Evolutionary conservation across 208 protist species (phyloP).

Genomic region (Balamuthia mandrillaris): DNA sequence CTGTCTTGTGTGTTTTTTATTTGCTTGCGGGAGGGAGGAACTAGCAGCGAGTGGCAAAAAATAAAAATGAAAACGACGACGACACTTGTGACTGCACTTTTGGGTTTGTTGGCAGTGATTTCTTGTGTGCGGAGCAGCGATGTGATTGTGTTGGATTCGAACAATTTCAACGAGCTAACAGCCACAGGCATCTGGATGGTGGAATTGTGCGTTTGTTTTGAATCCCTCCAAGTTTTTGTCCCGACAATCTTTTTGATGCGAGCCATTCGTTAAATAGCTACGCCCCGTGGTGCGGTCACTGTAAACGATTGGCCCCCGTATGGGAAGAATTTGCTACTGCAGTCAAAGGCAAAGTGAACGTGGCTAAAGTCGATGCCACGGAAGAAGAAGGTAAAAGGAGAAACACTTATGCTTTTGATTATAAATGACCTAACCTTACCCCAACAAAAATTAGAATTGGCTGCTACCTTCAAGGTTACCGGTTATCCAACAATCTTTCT

Average conservation of each 20-base stretch:
- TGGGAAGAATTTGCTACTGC: slow-evolving; percentile 22
- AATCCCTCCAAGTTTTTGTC: background rate
- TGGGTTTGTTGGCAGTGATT: no score
- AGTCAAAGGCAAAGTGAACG: slow-evolving; percentile 22
- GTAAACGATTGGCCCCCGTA: slow-evolving; percentile 25
- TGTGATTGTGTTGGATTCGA: background rate
- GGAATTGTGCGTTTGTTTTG: background rate
- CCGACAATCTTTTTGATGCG: background rate
- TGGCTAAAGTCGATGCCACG: slow-evolving; percentile 47
- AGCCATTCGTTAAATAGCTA: background rate
- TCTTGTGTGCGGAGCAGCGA: background rate
- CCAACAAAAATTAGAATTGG: no score
- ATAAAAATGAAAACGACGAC: no score
- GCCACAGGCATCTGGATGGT: background rate
- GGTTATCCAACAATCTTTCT: no score
- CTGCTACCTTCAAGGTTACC: no score
- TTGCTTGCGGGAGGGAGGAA: no score
- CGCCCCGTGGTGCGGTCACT: slow-evolving; percentile 42
- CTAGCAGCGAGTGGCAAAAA: no score
- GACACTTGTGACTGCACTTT: no score
- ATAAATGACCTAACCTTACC: no score
- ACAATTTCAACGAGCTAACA: background rate
- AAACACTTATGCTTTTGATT: no score
- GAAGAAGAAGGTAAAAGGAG: background rate
- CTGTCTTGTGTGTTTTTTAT: no score